Conservation (phyloP, 2,329 filamentous ascomycete genomes). For the Venturia oleaginea region DNA sequence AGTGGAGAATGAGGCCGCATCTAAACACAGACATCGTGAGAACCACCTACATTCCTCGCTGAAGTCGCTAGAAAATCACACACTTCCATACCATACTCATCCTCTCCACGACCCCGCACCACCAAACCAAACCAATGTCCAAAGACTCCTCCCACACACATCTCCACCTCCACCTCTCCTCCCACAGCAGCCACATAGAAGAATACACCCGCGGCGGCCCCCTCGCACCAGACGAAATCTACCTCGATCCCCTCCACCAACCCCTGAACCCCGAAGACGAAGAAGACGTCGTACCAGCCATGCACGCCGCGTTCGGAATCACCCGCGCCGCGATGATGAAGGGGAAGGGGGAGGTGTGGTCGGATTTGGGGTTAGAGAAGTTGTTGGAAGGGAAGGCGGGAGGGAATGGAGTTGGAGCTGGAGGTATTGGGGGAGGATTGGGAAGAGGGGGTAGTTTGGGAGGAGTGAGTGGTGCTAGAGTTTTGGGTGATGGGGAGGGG, state of each 20-base stretch:
- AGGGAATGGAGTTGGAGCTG: background rate
- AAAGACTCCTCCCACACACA: conserved; percentile 70
- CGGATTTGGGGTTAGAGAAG: conserved; percentile 63
- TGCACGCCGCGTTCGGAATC: conserved; percentile 82
- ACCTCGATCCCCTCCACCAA: conserved; percentile 70
- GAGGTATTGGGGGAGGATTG: background rate
- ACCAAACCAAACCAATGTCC: conserved; percentile 6
- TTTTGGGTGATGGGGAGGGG: background rate
- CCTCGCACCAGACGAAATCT: conserved; percentile 58
- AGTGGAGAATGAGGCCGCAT: conserved; percentile 6
- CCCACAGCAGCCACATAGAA: conserved; percentile 71
- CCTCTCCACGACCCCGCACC: background rate
- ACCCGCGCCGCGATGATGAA: conserved; percentile 67
- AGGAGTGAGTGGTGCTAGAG: background rate
- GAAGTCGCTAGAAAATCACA: too few relatives aligned
- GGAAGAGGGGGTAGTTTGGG: background rate
- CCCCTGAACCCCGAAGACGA: conserved; percentile 82
- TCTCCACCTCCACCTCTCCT: conserved; percentile 62
- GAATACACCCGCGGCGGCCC: conserved; percentile 36
- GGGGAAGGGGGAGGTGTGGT: conserved; percentile 47
- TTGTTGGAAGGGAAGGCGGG: conserved; percentile 41
- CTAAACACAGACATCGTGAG: background rate
- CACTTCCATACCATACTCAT: background rate
- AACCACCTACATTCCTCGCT: background rate
- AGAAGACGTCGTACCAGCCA: conserved; percentile 79